phyloP scores from a whole-genome alignment of 2,329 filamentous ascomycete genomes.

The Colletotrichum tabaci region DNA sequence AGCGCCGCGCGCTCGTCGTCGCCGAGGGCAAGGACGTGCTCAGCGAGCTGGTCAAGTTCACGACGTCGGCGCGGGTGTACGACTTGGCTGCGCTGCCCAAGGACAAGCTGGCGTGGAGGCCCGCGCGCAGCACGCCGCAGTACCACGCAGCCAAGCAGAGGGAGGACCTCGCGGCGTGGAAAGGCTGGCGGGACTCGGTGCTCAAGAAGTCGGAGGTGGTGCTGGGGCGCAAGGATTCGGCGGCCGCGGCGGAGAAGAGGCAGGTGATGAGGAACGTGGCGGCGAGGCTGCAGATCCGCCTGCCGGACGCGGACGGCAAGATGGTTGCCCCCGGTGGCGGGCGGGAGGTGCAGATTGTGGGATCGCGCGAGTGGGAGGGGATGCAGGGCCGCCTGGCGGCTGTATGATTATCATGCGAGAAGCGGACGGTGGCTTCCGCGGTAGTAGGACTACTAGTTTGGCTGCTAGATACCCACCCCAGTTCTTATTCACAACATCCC shows the following conservation, averaged over 20 bases:
- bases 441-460: conserved; percentile 34
- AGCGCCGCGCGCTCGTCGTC: conserved; percentile 66
- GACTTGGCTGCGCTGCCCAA: conserved; percentile 71
- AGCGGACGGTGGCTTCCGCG: conserved; percentile 23
- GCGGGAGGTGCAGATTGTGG: conserved; percentile 65
- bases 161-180: conserved; percentile 77
- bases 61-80: conserved; percentile 69
- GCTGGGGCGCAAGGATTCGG: conserved; percentile 42
- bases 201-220: conserved; percentile 66
- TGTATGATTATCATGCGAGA: conserved; percentile 43
- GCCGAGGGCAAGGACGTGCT: conserved; percentile 76
- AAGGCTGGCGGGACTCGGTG: conserved; percentile 70
- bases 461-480: conserved; percentile 34
- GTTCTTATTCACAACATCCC: not conserved
- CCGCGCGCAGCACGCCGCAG: conserved; percentile 73
- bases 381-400: conserved; percentile 61
- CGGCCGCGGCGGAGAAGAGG: conserved; percentile 46
- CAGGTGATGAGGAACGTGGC: conserved; percentile 54
- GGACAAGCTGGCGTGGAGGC: conserved; percentile 77
- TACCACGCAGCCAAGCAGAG: conserved; percentile 76
- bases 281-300: conserved; percentile 65
- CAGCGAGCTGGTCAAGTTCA: conserved; percentile 75
- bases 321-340: conserved; percentile 52
- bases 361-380: conserved; percentile 69
- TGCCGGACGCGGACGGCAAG: conserved; percentile 65